These are phyloP conservation scores for Trichophaea hybrida DNA, from an alignment of 2,329 filamentous ascomycete species.

Conservation along the genomic window DNA sequence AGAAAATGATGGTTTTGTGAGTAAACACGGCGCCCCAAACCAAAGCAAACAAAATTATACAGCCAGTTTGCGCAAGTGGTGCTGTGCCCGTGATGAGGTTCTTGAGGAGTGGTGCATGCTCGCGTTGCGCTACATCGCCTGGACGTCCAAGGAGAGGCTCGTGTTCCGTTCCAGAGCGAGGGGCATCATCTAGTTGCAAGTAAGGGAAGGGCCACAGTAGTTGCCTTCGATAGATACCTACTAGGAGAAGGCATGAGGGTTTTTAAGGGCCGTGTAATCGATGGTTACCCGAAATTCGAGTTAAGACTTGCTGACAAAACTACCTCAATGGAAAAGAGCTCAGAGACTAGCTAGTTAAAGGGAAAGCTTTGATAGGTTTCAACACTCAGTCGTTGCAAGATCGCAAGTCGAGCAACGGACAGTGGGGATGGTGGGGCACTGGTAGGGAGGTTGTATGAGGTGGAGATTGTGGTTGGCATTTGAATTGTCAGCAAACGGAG, in stretches of 20 bases:
- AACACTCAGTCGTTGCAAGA: no score
- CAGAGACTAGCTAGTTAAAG: not conserved
- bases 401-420: no score
- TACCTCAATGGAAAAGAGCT: no score
- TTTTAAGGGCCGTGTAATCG: no score
- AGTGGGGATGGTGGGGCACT: not conserved
- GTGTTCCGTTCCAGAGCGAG: conserved; percentile 33
- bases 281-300: no score
- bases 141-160: conserved; percentile 57
- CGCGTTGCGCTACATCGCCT: conserved; percentile 54
- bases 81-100: conserved; percentile 51
- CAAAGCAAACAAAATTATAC: conserved; percentile 51
- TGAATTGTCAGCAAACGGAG: not conserved
- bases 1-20: conserved; percentile 54
- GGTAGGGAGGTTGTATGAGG: not conserved
- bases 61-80: conserved; percentile 63
- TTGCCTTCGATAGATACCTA: no score
- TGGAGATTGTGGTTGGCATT: not conserved
- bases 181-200: not conserved
- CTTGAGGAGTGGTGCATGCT: conserved; percentile 6
- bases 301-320: no score
- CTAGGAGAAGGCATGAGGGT: no score
- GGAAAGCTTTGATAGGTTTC: not conserved
- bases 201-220: not conserved
- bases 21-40: conserved; percentile 67